Conservation (phyloP, 2,329 filamentous ascomycete genomes). For the Didymella keratinophila region DNA sequence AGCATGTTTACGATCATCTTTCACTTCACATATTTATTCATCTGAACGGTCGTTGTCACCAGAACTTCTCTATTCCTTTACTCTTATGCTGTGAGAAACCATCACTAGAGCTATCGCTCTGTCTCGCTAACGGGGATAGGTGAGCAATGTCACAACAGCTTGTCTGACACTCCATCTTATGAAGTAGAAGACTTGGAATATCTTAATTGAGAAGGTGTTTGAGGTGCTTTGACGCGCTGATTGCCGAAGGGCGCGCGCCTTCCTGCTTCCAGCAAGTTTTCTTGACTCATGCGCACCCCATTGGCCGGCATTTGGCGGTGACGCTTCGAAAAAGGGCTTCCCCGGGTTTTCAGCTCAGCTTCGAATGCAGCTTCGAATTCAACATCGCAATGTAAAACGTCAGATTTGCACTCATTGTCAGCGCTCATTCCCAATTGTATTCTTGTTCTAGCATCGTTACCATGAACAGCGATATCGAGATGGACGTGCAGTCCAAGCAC, state of each 20-base stretch:
- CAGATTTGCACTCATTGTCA: no score
- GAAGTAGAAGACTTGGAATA: no score
- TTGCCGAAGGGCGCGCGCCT: conserved; percentile 22
- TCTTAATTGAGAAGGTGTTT: conserved; percentile 3
- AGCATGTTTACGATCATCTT: conserved; percentile 1
- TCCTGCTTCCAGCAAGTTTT: conserved; percentile 7
- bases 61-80: no score
- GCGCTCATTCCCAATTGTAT: not conserved
- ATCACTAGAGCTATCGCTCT: no score
- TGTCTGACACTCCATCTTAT: no score
- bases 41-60: no score
- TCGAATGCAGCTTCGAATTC: not conserved
- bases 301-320: conserved; percentile 3
- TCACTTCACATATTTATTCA: not conserved
- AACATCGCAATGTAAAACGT: not conserved
- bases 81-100: no score
- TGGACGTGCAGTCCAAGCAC: conserved; percentile 9
- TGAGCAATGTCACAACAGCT: no score
- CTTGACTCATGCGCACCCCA: not conserved
- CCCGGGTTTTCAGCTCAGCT: conserved; percentile 4
- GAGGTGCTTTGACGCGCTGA: not conserved
- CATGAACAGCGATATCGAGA: conserved; percentile 13
- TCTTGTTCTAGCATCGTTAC: not conserved
- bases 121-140: no score
- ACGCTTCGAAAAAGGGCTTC: conserved; percentile 15